Evolutionary conservation across 495 filamentous ascomycete genomes (phyloP).

Genomic region (Neurospora tetrasperma): DNA sequence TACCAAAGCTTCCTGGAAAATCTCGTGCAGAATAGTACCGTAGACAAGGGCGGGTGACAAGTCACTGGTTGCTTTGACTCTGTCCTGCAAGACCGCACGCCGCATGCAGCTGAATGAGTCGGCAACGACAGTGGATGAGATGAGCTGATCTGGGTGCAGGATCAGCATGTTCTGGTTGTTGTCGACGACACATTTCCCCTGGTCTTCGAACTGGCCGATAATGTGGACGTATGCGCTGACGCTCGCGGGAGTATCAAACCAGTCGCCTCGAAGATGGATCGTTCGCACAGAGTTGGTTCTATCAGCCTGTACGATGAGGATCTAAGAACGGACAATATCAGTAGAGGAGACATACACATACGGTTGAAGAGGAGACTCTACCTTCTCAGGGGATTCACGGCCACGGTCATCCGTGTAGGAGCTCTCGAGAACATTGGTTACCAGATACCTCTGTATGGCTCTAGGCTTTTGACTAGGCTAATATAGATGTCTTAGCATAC

Average conservation of each 20-base stretch:
- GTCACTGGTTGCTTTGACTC: slow-evolving; percentile 77
- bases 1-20: slow-evolving; percentile 84
- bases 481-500: slow-evolving; percentile 34
- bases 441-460: slow-evolving; percentile 72
- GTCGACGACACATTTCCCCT: slow-evolving; percentile 61
- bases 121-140: slow-evolving; percentile 86
- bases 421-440: slow-evolving; percentile 58
- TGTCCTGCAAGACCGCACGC: slow-evolving; percentile 83
- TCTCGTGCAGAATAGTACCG: slow-evolving; percentile 83
- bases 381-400: slow-evolving; percentile 57
- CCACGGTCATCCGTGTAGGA: slow-evolving; percentile 54
- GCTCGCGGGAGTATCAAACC: slow-evolving; percentile 66
- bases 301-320: slow-evolving; percentile 68
- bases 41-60: slow-evolving; percentile 71
- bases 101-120: slow-evolving; percentile 86
- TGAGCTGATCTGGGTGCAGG: slow-evolving; percentile 88
- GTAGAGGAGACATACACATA: not conserved
- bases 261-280: slow-evolving; percentile 73
- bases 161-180: slow-evolving; percentile 78
- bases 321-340: slow-evolving; percentile 34
- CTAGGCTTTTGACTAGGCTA: slow-evolving; percentile 47
- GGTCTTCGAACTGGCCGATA: slow-evolving; percentile 63
- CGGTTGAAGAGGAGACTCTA: slow-evolving; percentile 23
- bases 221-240: slow-evolving; percentile 71
- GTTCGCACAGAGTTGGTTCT: slow-evolving; percentile 51